Evolutionary conservation across 805 yeast species (phyloP), one percentile per base, ranked within the genome.

Genomic region (Saccharomycodes ludwigii): DNA sequence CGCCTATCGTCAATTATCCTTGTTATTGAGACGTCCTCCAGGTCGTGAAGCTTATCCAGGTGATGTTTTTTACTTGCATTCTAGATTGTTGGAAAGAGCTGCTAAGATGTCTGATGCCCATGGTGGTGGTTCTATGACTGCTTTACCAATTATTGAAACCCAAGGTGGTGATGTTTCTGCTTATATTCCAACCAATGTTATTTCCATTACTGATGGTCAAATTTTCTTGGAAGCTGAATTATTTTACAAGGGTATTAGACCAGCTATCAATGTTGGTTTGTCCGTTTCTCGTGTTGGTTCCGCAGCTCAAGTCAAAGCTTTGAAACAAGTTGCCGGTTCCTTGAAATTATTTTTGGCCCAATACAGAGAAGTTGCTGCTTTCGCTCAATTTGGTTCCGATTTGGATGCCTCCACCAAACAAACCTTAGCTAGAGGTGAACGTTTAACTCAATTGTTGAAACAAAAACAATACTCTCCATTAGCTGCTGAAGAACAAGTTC

Each of bases 361-460:
- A 76, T 91, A 91, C 82, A 86, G 99, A 84, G 99, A 91, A 79
- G 98, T 91, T 56, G 98, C 98, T 63, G 98, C 99, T 58, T 91
- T 91, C 68, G 98, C 99, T 57, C 99, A 91, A 76, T 91, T 91
- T 76, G 99, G 99, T 79, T 91, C 99, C 52, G 99, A 91, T 71
- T 77, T 91, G 66, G 99, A 91, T 69, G 97, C 99, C 54, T 85
- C 96, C 40, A 91, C 99, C 68, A 91, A 88, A 75, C 96, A 85
- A 73, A 91, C 98, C 59, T 78, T 91, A 65, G 71, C 73, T 57
- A 86, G 99, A 81, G 99, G 99, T 85, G 98, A 91, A 80, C 88
- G 99, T 76, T 81, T 91, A 61, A 91, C 98, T 55, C 97, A 86
- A 73, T 73, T 91, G 66, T 78, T 91, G 66, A 86, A 88, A 72